Evolutionary conservation across 2,329 filamentous ascomycete species (phyloP), one percentile per base, ranked within the genome.

Genomic region (Cercospora canescens): DNA sequence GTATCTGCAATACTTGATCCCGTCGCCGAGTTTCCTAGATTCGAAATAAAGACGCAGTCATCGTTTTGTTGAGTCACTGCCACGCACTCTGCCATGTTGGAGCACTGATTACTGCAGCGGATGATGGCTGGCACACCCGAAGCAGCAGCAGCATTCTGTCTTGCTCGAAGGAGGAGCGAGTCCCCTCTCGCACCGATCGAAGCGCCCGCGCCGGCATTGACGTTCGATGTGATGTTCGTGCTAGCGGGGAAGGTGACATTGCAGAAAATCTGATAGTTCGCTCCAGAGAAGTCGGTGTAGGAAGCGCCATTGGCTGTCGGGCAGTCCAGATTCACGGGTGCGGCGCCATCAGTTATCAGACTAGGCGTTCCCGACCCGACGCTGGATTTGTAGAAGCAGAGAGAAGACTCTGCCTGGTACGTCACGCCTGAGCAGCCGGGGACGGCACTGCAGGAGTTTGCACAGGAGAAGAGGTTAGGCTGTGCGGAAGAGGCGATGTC

Each of bases 181-280:
- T 28, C 48, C 6, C 32, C 54, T 50, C 61, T 28, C 9, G 35
- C 32, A 37, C n/a, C 39, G 8, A 56, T 50, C 12, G 35, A 4
- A 48, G 12, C 45, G 18, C 28, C 24, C 8, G n/a, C 37, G 14
- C 39, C 35, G n/a, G 37, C 54, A 48, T 50, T 24, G 16, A 59
- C 9, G 24, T 65, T 18, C 55, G 18, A 14, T 16, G 62, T 55
- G 5, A 56, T 26, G 1, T 66, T 62, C 11, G 58, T 56, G 24
- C 60, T 62, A 6, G 34, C 21, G 18, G 70, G 73, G 32, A 71
- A 74, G 8, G 64, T 70, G 7, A 68, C 64, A 39, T 74, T 69
- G 60, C 74, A 76, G 26, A 71, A 60, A 6, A 75, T 70, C 55
- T 75, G 66, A 62, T 76, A 76, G 8, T 68, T 65, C 9, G 65